Conservation (phyloP, 257 asterid genomes). For the Primulina eburnea region DNA sequence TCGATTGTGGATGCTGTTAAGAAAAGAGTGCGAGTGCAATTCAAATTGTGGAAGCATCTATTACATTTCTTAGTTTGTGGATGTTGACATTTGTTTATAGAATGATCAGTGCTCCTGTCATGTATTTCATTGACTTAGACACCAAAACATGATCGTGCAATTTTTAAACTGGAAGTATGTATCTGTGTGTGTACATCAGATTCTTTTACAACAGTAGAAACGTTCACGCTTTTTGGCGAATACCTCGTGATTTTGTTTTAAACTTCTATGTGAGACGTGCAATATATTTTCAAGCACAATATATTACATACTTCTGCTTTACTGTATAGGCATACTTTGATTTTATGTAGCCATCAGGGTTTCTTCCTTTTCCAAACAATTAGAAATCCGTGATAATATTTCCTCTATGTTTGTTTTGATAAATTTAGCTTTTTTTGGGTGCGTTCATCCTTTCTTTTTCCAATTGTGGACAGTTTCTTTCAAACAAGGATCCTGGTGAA, state of each 20-base stretch:
- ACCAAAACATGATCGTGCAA: background rate
- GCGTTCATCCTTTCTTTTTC: constrained; percentile 3
- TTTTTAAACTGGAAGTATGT: background rate
- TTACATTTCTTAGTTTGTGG: no score
- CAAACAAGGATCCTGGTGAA: constrained; percentile 89
- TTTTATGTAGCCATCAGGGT: constrained; percentile 1
- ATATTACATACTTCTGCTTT: no score
- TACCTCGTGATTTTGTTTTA: no score
- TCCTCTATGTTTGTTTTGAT: background rate
- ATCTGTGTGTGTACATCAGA: background rate
- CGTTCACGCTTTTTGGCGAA: no score
- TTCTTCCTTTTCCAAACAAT: constrained; percentile 5
- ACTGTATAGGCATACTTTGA: background rate
- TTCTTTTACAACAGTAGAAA: background rate
- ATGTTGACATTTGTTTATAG: no score
- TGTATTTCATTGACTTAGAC: background rate
- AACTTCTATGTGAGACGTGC: no score
- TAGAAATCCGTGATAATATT: background rate
- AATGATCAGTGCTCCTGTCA: background rate
- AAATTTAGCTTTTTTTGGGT: background rate
- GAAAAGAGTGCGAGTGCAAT: no score
- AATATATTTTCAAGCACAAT: no score
- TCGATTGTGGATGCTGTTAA: no score
- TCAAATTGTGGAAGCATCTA: no score
- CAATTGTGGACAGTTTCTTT: constrained; percentile 49